Evolutionary conservation across 1,284 basidiomycete species (phyloP).

Genomic region (Microbotryum intermedium): DNA sequence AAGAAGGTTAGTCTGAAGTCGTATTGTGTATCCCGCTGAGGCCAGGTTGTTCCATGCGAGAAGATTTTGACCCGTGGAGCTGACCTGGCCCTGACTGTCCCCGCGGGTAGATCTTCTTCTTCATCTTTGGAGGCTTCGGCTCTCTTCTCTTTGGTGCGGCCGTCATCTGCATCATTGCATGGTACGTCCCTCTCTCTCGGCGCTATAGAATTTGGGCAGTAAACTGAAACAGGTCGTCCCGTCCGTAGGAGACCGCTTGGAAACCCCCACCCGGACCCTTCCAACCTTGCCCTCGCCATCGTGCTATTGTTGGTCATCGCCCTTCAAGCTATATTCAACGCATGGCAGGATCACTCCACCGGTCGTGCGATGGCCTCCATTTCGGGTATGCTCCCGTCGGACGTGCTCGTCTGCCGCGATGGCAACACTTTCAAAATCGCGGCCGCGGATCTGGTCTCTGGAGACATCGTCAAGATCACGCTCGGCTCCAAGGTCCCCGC

Average conservation of each 20-base stretch:
- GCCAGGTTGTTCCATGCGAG: too few species aligned
- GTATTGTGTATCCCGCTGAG: too few species aligned
- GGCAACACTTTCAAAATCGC: slow-evolving; percentile 35
- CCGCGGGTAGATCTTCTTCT: slow-evolving; percentile 37
- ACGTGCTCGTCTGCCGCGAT: slow-evolving; percentile 41
- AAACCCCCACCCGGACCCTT: slow-evolving; percentile 41
- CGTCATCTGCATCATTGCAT: slow-evolving; percentile 45
- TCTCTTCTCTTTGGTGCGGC: slow-evolving; percentile 50
- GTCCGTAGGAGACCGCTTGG: slow-evolving; percentile 44
- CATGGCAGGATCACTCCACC: slow-evolving; percentile 45
- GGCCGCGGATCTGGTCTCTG: slow-evolving; percentile 40
- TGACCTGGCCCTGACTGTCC: not conserved
- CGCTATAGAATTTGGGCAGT: too few species aligned
- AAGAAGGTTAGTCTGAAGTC: not conserved
- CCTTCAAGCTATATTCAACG: slow-evolving; percentile 46
- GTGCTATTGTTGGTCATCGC: slow-evolving; percentile 44
- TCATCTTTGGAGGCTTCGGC: slow-evolving; percentile 50
- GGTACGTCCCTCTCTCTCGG: slow-evolving; percentile 31
- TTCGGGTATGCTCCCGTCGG: slow-evolving; percentile 43
- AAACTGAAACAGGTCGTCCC: not conserved
- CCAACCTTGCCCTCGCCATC: slow-evolving; percentile 46
- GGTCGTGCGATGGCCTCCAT: slow-evolving; percentile 44
- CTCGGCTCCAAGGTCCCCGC: slow-evolving; percentile 46
- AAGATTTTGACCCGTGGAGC: too few species aligned
- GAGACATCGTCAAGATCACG: slow-evolving; percentile 40